Conservation (phyloP, 306 rosid species). For the Casuarina equisetifolia region DNA sequence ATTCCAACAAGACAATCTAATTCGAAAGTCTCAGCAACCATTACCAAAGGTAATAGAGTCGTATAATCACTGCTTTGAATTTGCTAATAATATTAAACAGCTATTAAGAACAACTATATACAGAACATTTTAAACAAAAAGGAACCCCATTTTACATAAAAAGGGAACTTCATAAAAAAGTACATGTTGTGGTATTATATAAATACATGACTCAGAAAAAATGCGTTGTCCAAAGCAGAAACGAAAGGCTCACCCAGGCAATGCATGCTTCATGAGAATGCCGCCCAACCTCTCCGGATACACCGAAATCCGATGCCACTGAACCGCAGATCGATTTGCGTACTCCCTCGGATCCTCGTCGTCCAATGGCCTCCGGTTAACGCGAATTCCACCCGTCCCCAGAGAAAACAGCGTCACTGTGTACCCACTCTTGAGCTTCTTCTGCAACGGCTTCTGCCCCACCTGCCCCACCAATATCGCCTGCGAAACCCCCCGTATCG, state of each 20-base stretch:
- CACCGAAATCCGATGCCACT: slow-evolving; percentile 88
- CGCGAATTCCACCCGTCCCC: slow-evolving; percentile 93
- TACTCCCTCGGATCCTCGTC: slow-evolving; percentile 73
- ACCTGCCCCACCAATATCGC: slow-evolving; percentile 83
- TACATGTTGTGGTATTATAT: neutral
- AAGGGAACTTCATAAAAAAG: neutral
- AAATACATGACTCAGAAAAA: neutral
- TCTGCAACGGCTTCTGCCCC: slow-evolving; percentile 86
- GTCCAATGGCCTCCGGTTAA: slow-evolving; percentile 72
- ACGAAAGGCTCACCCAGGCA: slow-evolving; percentile 51
- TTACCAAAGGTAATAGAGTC: neutral
- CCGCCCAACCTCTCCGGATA: slow-evolving; percentile 62
- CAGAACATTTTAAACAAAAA: neutral
- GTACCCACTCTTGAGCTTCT: slow-evolving; percentile 61
- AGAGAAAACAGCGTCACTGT: slow-evolving; percentile 62
- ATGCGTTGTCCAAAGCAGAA: neutral
- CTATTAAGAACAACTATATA: neutral
- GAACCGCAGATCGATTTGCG: slow-evolving; percentile 67
- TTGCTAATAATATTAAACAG: neutral
- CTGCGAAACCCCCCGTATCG: slow-evolving; percentile 33
- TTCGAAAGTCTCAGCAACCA: neutral
- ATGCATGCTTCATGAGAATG: slow-evolving; percentile 43
- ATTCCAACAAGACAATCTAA: neutral
- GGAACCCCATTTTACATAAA: neutral
- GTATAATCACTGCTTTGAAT: neutral